phyloP scores from a whole-genome alignment of 73 alveolate species.

The Paramecium octaurelia region DNA sequence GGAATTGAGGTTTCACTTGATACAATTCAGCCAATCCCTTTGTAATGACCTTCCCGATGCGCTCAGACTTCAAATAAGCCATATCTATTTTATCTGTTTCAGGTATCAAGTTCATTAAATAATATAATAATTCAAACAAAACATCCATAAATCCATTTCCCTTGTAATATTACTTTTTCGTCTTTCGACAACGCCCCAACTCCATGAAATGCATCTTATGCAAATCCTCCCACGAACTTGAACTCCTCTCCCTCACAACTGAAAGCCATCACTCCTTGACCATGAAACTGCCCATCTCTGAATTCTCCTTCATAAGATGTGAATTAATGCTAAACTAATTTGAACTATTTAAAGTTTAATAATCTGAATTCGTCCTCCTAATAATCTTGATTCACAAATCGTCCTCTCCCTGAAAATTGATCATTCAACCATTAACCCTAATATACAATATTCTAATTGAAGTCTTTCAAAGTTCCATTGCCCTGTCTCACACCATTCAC shows the following conservation, averaged over 20 bases:
- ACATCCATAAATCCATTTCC: not conserved
- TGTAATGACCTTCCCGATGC: slow-evolving; percentile 72
- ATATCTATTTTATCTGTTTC: slow-evolving; percentile 55
- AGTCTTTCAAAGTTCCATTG: slow-evolving; percentile 2
- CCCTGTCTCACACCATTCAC: slow-evolving; percentile 52
- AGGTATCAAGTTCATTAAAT: slow-evolving; percentile 39
- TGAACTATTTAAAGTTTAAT: not conserved
- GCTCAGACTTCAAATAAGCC: slow-evolving; percentile 71
- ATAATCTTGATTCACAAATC: slow-evolving; percentile 37
- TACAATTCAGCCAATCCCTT: slow-evolving; percentile 86
- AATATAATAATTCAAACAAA: not conserved
- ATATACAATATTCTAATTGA: slow-evolving; percentile 34
- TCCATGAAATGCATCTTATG: not conserved
- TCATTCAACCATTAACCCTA: slow-evolving; percentile 56
- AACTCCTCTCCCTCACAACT: not conserved
- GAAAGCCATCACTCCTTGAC: not conserved
- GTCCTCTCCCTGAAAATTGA: slow-evolving; percentile 45
- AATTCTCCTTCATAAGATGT: slow-evolving; percentile 23
- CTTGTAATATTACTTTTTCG: not conserved
- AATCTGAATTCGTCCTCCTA: not conserved
- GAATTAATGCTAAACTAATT: not conserved
- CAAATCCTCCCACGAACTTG: not conserved
- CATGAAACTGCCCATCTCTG: not conserved
- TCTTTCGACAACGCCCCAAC: not conserved
- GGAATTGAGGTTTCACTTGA: slow-evolving; percentile 83